Evolutionary conservation across 31 red algal species (phyloP).

Genomic region (Odonthalia washingtoniensis): DNA sequence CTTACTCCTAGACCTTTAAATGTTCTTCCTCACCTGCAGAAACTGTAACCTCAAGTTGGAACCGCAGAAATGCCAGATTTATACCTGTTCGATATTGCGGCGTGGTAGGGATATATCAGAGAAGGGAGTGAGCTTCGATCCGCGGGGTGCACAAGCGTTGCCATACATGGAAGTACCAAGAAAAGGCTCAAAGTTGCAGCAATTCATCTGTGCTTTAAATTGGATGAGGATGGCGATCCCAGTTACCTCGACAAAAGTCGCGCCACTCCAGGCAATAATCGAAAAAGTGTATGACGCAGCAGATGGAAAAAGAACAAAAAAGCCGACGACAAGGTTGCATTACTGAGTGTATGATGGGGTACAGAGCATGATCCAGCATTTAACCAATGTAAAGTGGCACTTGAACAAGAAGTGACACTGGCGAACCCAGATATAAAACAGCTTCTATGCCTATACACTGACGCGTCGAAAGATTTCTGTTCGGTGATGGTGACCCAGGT

Average conservation of each 20-base stretch:
- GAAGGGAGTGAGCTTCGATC: background rate
- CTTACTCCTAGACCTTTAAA: background rate
- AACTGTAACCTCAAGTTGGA: background rate
- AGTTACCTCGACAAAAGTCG: background rate
- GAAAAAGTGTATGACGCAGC: conserved; percentile 18
- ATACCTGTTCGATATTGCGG: background rate
- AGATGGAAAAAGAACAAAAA: conserved; percentile 33
- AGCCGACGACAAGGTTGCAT: background rate
- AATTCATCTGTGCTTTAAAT: conserved; percentile 38
- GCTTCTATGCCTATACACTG: background rate
- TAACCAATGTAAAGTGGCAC: background rate
- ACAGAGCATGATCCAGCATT: background rate
- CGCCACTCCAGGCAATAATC: conserved; percentile 15
- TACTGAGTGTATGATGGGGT: background rate
- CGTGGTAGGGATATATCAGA: background rate
- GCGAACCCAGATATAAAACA: background rate
- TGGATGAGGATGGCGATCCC: conserved; percentile 53
- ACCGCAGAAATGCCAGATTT: background rate
- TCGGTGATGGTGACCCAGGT: background rate
- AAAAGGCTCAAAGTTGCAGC: conserved; percentile 8
- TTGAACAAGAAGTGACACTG: background rate
- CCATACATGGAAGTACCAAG: background rate
- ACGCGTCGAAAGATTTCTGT: background rate
- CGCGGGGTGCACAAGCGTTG: background rate
- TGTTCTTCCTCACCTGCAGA: background rate